Evolutionary conservation across 2,329 filamentous ascomycete genomes (phyloP), one percentile per base, ranked within the genome.

Genomic region (Aureobasidium vineae): DNA sequence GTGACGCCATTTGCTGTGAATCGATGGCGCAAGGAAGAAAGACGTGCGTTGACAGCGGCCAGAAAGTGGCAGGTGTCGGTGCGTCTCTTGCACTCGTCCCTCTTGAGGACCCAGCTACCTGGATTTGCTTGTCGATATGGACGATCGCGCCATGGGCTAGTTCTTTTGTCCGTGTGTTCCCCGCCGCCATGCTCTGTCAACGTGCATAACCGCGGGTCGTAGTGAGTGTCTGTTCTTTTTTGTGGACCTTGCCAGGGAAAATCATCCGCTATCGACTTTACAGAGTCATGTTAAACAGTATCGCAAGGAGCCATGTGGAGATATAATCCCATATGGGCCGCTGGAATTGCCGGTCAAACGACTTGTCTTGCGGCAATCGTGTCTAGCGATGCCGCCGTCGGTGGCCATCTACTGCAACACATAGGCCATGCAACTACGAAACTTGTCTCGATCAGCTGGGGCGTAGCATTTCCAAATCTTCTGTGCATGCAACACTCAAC

Each of bases 181-280:
- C 61, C 61, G 61, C 61, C 49, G 61, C 61, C 61, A 64, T 64
- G 61, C 60, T 50, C 60, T 52, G 33, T 38, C 47, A 63, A 63
- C 47, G 60, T 50, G 47, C 61, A 64, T 53, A 43, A 45, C 31
- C 26, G 49, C 49, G 61, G 61, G 61, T 64, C 61, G 49, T 53
- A 54, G 61, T 63, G 21, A 28, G 33, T 21, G 47, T 64, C 61
- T 45, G 49, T 64, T 43, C 61, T 54, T 64, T 63, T 53, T 64
- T 53, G 61, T 64, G 61, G 61, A 64, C 21, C 61, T 53, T 36
- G 23, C 47, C 43, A 61, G 47, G 61, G 45, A 52, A 40, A 63
- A 26, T 33, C 43, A 28, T 41, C 33, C 21, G 33, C 57, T 28
- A 36, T 53, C 31, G 61, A 45, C 47, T 43, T 64, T 7, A 16